Conservation (phyloP, 177 flowering plant genomes). For the Vitis hybrid region DNA sequence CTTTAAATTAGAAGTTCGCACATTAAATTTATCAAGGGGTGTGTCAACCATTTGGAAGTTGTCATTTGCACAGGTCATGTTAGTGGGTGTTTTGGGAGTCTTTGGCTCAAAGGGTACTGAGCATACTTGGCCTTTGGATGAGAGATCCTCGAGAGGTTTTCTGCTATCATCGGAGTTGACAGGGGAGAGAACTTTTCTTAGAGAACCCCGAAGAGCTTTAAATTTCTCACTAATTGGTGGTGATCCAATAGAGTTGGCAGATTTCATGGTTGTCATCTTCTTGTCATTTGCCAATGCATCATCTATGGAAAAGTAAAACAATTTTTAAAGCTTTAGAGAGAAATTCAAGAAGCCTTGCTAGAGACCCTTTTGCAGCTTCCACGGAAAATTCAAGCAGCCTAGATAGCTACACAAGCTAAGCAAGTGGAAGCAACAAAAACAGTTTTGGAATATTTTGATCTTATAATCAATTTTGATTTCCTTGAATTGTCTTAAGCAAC, state of each 20-base stretch:
- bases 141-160: constrained; percentile 11
- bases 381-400: too few relatives aligned
- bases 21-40: constrained; percentile 51
- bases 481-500: not conserved
- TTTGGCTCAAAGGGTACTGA: constrained; percentile 20
- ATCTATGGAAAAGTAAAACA: constrained; percentile 20
- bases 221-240: constrained; percentile 25
- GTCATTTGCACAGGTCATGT: constrained; percentile 7
- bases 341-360: not conserved
- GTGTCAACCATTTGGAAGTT: constrained; percentile 18
- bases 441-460: too few relatives aligned
- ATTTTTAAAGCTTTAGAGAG: not conserved
- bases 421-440: too few relatives aligned
- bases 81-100: constrained; percentile 32
- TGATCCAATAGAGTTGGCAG: not conserved
- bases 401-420: too few relatives aligned
- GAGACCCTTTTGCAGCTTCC: too few relatives aligned
- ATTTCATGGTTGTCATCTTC: constrained; percentile 1
- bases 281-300: constrained; percentile 21
- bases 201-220: constrained; percentile 18
- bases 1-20: constrained; percentile 62
- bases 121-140: constrained; percentile 11
- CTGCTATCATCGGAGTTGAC: constrained; percentile 26
- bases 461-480: not conserved
- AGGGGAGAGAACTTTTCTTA: constrained; percentile 50